Conservation (phyloP, 2,329 filamentous ascomycete species). For the Fusarium succisae region DNA sequence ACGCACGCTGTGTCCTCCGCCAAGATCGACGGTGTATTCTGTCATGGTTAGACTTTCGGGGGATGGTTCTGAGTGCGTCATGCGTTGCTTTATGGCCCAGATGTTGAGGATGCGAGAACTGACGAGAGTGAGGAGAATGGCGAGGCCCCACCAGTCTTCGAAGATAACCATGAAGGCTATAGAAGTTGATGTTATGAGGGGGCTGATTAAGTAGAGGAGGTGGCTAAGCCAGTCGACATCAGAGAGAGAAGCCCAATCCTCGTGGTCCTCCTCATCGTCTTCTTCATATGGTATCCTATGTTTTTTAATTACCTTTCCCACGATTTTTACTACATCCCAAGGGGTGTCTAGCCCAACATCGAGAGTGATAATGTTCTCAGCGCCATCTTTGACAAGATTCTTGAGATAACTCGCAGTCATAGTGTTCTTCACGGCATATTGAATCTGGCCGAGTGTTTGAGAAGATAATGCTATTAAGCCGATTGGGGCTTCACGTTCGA, state of each 20-base stretch:
- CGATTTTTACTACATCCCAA: constrained; percentile 35
- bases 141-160: constrained; percentile 63
- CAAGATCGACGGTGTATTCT: constrained; percentile 64
- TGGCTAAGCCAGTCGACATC: constrained; percentile 59
- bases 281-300: constrained; percentile 11
- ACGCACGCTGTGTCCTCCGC: constrained; percentile 59
- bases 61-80: constrained; percentile 20
- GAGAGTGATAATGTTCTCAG: constrained; percentile 39
- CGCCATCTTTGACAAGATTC: constrained; percentile 39
- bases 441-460: constrained; percentile 26
- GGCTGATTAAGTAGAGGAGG: constrained; percentile 58
- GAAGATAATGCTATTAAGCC: constrained; percentile 44
- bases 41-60: constrained; percentile 30
- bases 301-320: constrained; percentile 8
- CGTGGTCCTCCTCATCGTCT: constrained; percentile 29
- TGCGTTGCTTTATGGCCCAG: constrained; percentile 63
- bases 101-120: constrained; percentile 65
- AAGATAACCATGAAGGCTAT: constrained; percentile 57
- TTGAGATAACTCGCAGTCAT: constrained; percentile 61
- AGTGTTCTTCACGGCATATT: constrained; percentile 56
- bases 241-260: constrained; percentile 32
- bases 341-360: constrained; percentile 41
- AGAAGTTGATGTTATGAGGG: constrained; percentile 56
- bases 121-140: constrained; percentile 59
- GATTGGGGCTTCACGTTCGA: constrained; percentile 52